These are phyloP conservation scores for Benincasa hispida DNA, from an alignment of 306 rosid genomes.

Conservation along the genomic window DNA sequence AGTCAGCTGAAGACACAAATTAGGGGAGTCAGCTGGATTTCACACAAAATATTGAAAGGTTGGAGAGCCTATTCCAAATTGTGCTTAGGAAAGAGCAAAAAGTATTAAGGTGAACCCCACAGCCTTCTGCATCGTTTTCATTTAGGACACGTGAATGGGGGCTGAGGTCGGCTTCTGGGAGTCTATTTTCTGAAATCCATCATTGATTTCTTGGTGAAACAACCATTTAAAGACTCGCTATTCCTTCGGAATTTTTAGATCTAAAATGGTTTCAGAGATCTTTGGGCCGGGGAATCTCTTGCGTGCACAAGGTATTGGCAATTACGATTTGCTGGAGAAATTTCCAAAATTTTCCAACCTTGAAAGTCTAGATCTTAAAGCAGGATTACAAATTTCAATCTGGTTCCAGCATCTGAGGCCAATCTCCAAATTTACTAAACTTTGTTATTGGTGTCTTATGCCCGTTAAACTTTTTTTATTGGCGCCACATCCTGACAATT, in stretches of 20 bases:
- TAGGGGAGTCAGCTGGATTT: neutral
- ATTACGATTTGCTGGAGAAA: neutral
- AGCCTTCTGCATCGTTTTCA: neutral
- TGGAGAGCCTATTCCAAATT: neutral
- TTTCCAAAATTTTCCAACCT: neutral
- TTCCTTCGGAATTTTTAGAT: neutral
- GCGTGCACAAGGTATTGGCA: neutral
- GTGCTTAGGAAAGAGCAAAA: neutral
- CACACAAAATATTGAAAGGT: neutral
- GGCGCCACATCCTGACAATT: neutral
- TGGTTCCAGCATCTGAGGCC: neutral
- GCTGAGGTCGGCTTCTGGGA: neutral
- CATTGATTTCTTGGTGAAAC: neutral
- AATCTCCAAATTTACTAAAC: neutral
- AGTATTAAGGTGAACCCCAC: neutral
- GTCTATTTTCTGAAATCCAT: neutral
- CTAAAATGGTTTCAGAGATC: neutral
- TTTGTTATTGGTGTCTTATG: neutral
- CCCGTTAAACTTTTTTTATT: neutral
- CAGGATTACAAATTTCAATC: neutral
- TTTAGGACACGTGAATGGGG: neutral
- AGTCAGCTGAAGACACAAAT: neutral
- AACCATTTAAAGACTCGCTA: neutral
- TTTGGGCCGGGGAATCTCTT: neutral
- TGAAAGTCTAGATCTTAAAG: neutral